Evolutionary conservation across 1,284 basidiomycete genomes (phyloP).

Genomic region (Chalciporus piperatoides): DNA sequence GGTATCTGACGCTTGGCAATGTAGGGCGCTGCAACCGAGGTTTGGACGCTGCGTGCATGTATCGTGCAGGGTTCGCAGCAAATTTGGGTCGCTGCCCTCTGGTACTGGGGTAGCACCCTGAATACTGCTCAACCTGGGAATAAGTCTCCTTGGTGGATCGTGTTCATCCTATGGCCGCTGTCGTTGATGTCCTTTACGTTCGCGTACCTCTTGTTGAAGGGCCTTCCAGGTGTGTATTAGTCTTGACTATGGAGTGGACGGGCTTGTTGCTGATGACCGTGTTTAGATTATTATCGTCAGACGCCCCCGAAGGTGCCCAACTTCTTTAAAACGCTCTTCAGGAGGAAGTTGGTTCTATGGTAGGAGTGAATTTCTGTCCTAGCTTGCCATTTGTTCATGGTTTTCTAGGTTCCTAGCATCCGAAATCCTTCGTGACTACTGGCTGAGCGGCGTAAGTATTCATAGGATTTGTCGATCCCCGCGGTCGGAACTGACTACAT

Average conservation of each 20-base stretch:
- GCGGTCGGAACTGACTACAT: slow-evolving; percentile 15
- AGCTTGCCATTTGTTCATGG: slow-evolving; percentile 5
- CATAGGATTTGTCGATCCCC: not conserved
- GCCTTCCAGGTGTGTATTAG: slow-evolving; percentile 66
- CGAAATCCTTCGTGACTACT: slow-evolving; percentile 87
- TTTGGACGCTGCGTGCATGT: slow-evolving; percentile 87
- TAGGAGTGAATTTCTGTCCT: slow-evolving; percentile 6
- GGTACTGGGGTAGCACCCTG: slow-evolving; percentile 90
- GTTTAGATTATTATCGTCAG: slow-evolving; percentile 76
- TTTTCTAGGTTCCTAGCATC: slow-evolving; percentile 68
- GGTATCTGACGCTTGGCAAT: slow-evolving; percentile 13
- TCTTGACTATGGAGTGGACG: not conserved
- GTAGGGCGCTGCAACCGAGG: slow-evolving; percentile 84
- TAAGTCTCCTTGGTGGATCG: slow-evolving; percentile 78
- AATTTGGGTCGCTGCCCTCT: slow-evolving; percentile 88
- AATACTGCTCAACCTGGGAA: slow-evolving; percentile 49
- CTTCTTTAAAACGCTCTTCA: slow-evolving; percentile 83
- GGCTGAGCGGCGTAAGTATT: slow-evolving; percentile 76
- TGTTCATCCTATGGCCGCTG: slow-evolving; percentile 80
- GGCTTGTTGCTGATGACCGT: slow-evolving; percentile 4
- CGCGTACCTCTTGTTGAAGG: slow-evolving; percentile 77
- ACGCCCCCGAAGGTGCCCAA: slow-evolving; percentile 91
- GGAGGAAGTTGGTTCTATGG: slow-evolving; percentile 88
- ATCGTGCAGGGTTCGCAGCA: slow-evolving; percentile 91
- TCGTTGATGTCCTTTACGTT: slow-evolving; percentile 71